Percentiles rank a stretch among this genome's conserved stretches.
Evolutionary conservation across 345 rosid genomes (phyloP).

Genomic region (Aquilaria yunnanensis): DNA sequence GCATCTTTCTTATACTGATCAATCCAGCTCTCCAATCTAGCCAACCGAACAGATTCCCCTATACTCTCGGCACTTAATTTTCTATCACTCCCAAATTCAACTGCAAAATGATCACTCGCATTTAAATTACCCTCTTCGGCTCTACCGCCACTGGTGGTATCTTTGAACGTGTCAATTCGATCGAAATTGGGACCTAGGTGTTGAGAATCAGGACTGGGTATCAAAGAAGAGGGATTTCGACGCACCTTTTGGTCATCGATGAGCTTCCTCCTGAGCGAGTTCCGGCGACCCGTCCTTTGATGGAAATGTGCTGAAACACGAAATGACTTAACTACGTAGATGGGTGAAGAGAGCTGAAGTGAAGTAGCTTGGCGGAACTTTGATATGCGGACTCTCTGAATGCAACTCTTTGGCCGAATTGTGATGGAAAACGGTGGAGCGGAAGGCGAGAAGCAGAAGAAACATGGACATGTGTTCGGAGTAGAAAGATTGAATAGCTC

Average conservation of each 20-base stretch:
- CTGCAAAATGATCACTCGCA: conserved; percentile 12
- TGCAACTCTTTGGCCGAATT: conserved; percentile 17
- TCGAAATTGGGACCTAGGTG: conserved; percentile 16
- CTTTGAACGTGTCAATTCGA: neutral
- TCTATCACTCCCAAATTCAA: conserved; percentile 15
- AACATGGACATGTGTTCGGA: conserved; percentile 13
- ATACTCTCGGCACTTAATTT: conserved; percentile 23
- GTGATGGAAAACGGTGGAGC: conserved; percentile 25
- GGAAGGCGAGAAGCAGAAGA: conserved; percentile 18
- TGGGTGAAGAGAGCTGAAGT: conserved; percentile 14
- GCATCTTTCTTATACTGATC: conserved; percentile 51
- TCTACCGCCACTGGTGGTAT: conserved; percentile 14
- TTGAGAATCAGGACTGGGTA: conserved; percentile 25
- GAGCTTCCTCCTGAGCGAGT: conserved; percentile 65
- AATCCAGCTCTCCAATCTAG: conserved; percentile 64
- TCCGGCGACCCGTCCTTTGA: conserved; percentile 47
- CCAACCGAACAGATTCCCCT: conserved; percentile 42
- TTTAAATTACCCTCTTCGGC: conserved; percentile 13
- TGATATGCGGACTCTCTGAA: conserved; percentile 17
- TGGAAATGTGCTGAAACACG: conserved; percentile 54
- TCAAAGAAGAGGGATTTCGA: conserved; percentile 22
- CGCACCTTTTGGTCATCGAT: conserved; percentile 47
- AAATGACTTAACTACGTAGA: conserved; percentile 10
- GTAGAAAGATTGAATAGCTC: conserved; percentile 33
- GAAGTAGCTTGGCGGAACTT: conserved; percentile 18